Evolutionary conservation across 768 basidiomycete species (phyloP).

Genomic region (Terana coerulea): DNA sequence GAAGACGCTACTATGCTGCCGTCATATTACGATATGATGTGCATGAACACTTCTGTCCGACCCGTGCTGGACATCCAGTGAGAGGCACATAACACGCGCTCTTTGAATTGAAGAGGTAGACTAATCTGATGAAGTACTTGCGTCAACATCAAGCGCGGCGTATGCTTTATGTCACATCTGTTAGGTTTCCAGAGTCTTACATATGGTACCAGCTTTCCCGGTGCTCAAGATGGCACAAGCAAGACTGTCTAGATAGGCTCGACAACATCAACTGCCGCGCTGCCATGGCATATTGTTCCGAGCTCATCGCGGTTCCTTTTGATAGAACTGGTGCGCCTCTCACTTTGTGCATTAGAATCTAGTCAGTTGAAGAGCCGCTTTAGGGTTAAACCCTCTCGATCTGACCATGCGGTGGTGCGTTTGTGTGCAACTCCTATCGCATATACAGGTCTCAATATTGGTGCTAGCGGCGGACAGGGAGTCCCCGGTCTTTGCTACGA

Average conservation of each 20-base stretch:
- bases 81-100: neutral
- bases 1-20: slow-evolving; percentile 35
- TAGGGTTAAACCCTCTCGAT: slow-evolving; percentile 59
- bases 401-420: slow-evolving; percentile 56
- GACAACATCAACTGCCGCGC: slow-evolving; percentile 42
- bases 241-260: slow-evolving; percentile 38
- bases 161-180: slow-evolving; percentile 17
- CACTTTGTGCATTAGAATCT: neutral
- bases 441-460: neutral
- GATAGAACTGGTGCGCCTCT: slow-evolving; percentile 26
- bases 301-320: slow-evolving; percentile 25
- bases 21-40: slow-evolving; percentile 52
- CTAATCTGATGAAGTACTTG: too few species aligned
- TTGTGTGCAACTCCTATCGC: slow-evolving; percentile 35
- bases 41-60: slow-evolving; percentile 38
- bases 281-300: slow-evolving; percentile 36
- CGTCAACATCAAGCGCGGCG: slow-evolving; percentile 41
- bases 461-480: neutral
- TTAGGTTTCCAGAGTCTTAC: neutral
- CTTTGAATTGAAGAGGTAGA: neutral
- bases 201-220: slow-evolving; percentile 33
- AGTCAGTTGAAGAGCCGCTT: slow-evolving; percentile 29
- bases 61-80: slow-evolving; percentile 47
- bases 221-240: slow-evolving; percentile 37
- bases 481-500: slow-evolving; percentile 1